Evolutionary conservation across 2,329 filamentous ascomycete species (phyloP).

Genomic region (Pochonia chlamydosporia): DNA sequence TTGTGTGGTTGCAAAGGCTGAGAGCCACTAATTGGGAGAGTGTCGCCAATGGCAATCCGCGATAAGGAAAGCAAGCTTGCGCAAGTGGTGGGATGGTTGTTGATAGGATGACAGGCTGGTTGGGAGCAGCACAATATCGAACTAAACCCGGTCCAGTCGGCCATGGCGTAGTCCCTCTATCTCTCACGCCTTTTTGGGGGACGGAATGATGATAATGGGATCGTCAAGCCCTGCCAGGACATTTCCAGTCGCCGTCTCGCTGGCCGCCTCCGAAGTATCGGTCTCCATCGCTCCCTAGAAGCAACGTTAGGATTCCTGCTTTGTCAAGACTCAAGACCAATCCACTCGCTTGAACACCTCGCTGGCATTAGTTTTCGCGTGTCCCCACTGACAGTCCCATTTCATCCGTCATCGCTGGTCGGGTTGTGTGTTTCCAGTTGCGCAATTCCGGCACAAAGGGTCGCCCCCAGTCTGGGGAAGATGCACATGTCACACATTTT

Average conservation of each 20-base stretch:
- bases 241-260: too few species aligned
- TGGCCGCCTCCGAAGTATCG: too few species aligned
- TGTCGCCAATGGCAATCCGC: slow-evolving; percentile 3
- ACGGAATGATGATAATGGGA: not conserved
- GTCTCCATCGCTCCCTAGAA: not conserved
- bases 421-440: not conserved
- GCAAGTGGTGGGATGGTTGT: not conserved
- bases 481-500: slow-evolving; percentile 9
- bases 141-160: not conserved
- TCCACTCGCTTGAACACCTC: not conserved
- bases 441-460: slow-evolving; percentile 3
- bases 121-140: not conserved
- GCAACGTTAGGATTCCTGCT: slow-evolving; percentile 2
- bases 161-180: not conserved
- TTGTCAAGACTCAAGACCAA: not conserved
- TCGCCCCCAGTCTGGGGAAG: slow-evolving; percentile 8
- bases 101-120: not conserved
- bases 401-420: slow-evolving; percentile 6
- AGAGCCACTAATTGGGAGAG: not conserved
- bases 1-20: not conserved
- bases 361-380: slow-evolving; percentile 2
- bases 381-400: slow-evolving; percentile 4
- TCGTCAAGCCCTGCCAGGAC: too few species aligned
- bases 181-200: not conserved
- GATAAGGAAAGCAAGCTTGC: slow-evolving; percentile 1